phyloP scores from a whole-genome alignment of 2,329 filamentous ascomycete species.

The Fusarium fracticaudum region DNA sequence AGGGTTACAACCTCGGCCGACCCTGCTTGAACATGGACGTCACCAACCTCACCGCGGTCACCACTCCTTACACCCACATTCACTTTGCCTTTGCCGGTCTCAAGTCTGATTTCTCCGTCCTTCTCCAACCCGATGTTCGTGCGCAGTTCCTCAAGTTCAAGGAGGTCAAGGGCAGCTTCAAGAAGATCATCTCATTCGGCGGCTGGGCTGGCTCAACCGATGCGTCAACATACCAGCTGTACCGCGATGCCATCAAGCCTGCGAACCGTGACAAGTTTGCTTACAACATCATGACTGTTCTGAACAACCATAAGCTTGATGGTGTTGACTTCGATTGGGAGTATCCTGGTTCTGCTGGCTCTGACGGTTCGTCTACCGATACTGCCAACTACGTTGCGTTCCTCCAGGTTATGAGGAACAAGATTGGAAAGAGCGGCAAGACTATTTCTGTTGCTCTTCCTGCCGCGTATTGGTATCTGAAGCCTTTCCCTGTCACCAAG shows the following conservation, averaged over 20 bases:
- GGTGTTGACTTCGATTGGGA: conserved; percentile 61
- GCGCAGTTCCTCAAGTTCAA: conserved; percentile 47
- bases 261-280: conserved; percentile 52
- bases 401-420: conserved; percentile 43
- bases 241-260: conserved; percentile 43
- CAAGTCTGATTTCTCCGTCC: conserved; percentile 27
- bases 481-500: conserved; percentile 46
- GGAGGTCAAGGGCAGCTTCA: conserved; percentile 39
- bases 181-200: conserved; percentile 50
- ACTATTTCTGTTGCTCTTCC: conserved; percentile 51
- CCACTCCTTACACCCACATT: conserved; percentile 44
- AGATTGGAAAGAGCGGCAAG: conserved; percentile 44
- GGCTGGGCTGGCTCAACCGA: conserved; percentile 48
- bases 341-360: conserved; percentile 49
- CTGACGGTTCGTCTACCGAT: conserved; percentile 44
- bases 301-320: conserved; percentile 52
- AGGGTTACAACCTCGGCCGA: conserved; percentile 45
- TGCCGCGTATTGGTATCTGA: conserved; percentile 53
- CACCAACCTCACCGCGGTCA: conserved; percentile 26
- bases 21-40: conserved; percentile 47
- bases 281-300: conserved; percentile 50
- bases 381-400: conserved; percentile 48
- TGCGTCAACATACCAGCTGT: conserved; percentile 39
- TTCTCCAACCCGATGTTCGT: conserved; percentile 30
- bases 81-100: conserved; percentile 48